Evolutionary conservation across 192 early-diverging fungal genomes (phyloP).

Genomic region (Backusella luteola): DNA sequence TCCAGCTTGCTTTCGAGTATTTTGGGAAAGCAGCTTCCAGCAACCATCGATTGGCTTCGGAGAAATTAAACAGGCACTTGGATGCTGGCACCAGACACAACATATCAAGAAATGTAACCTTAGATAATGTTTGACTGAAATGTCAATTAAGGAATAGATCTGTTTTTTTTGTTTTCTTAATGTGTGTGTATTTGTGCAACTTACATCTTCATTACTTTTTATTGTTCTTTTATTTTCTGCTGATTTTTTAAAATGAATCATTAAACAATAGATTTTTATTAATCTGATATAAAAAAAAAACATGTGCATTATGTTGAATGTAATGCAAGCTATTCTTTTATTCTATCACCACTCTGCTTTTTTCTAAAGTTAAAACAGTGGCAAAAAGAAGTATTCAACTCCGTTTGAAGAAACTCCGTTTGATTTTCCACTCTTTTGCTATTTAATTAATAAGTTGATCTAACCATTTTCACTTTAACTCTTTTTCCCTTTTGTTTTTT

Average conservation of each 20-base stretch:
- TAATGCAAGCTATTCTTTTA: background rate
- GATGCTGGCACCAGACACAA: conserved; percentile 4
- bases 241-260: background rate
- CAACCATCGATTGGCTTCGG: background rate
- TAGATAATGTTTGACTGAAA: background rate
- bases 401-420: conserved; percentile 6
- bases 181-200: background rate
- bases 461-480: conserved; percentile 1
- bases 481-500: conserved; percentile 3
- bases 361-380: background rate
- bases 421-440: background rate
- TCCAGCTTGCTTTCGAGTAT: conserved; percentile 27
- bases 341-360: background rate
- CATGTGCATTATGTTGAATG: too few species aligned
- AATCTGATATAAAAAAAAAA: background rate
- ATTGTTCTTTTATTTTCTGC: background rate
- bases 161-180: background rate
- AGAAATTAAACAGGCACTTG: background rate
- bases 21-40: conserved; percentile 35
- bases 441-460: conserved; percentile 7
- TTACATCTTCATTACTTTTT: background rate
- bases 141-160: background rate
- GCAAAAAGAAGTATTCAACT: background rate
- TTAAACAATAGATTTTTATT: background rate
- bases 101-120: background rate